Percentiles rank a stretch among this genome's conserved stretches.
phyloP scores from a whole-genome alignment of 1,284 basidiomycete genomes.

The Moesziomyces sp. region DNA sequence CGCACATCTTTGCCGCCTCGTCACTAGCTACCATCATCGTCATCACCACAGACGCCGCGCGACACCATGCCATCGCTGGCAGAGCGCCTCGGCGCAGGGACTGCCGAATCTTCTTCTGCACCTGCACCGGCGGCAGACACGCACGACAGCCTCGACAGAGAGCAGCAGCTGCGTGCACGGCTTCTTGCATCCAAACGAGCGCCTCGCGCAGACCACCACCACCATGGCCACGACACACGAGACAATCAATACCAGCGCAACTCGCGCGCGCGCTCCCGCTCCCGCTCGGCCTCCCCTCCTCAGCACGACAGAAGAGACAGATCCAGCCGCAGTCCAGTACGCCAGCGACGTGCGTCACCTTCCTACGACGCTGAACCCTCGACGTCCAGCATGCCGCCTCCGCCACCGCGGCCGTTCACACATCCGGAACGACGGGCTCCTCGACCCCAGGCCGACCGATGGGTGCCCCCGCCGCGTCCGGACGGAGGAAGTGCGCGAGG shows the following conservation, averaged over 20 bases:
- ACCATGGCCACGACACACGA: neutral
- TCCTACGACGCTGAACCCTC: conserved; percentile 20
- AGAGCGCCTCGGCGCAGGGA: conserved; percentile 18
- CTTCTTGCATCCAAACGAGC: conserved; percentile 32
- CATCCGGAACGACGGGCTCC: conserved; percentile 42
- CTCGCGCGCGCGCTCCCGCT: neutral
- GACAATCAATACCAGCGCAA: neutral
- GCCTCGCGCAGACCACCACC: neutral
- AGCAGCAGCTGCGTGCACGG: conserved; percentile 33
- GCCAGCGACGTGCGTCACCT: conserved; percentile 15
- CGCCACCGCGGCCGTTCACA: conserved; percentile 11
- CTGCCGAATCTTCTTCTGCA: neutral
- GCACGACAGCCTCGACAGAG: conserved; percentile 15
- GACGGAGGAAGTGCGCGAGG: neutral
- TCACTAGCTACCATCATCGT: neutral
- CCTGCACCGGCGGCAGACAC: neutral
- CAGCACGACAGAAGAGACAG: neutral
- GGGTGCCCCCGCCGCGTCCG: conserved; percentile 41
- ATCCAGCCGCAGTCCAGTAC: neutral
- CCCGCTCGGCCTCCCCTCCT: conserved; percentile 7
- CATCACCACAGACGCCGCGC: conserved; percentile 3
- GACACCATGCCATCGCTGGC: conserved; percentile 31
- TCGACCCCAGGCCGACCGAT: conserved; percentile 31
- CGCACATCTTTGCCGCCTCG: conserved; percentile 6
- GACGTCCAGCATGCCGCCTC: conserved; percentile 12